Evolutionary conservation across 345 rosid genomes (phyloP).

Genomic region (Aquilaria yunnanensis): DNA sequence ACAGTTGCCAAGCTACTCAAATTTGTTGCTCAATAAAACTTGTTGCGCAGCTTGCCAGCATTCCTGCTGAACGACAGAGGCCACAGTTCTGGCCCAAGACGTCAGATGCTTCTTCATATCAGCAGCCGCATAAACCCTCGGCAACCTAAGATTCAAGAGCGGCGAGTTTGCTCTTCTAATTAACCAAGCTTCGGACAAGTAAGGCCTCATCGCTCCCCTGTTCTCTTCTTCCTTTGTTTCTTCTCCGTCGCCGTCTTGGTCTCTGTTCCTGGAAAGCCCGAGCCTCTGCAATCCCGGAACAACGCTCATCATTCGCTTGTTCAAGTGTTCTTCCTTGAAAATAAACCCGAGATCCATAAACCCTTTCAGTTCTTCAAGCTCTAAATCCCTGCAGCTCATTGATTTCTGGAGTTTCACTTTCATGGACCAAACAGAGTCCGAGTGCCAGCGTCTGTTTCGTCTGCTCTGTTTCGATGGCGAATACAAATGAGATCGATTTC

Average conservation of each 20-base stretch:
- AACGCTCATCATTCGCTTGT: constrained; percentile 38
- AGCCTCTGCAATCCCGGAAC: constrained; percentile 56
- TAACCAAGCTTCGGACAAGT: constrained; percentile 68
- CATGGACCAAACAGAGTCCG: background rate
- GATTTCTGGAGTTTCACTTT: constrained; percentile 22
- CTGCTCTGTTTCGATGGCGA: constrained; percentile 25
- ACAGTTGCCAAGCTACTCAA: too few relatives aligned
- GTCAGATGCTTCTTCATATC: constrained; percentile 54
- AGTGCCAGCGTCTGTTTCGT: constrained; percentile 9
- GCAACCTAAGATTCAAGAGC: constrained; percentile 31
- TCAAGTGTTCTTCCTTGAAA: constrained; percentile 44
- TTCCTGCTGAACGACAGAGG: constrained; percentile 35
- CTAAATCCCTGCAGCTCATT: constrained; percentile 39
- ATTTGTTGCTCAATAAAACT: too few relatives aligned
- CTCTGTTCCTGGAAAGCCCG: constrained; percentile 7
- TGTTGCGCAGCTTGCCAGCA: constrained; percentile 5
- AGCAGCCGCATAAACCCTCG: constrained; percentile 27
- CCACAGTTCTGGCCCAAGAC: constrained; percentile 64
- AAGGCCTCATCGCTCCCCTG: constrained; percentile 31
- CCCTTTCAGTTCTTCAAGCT: constrained; percentile 68
- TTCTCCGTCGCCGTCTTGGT: constrained; percentile 3
- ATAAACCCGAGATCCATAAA: constrained; percentile 59
- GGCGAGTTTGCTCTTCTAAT: constrained; percentile 52
- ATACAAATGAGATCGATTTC: constrained; percentile 32
- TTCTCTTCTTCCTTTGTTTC: constrained; percentile 17